Evolutionary conservation across 2,329 filamentous ascomycete genomes (phyloP).

Genomic region (Fusarium liriodendri): DNA sequence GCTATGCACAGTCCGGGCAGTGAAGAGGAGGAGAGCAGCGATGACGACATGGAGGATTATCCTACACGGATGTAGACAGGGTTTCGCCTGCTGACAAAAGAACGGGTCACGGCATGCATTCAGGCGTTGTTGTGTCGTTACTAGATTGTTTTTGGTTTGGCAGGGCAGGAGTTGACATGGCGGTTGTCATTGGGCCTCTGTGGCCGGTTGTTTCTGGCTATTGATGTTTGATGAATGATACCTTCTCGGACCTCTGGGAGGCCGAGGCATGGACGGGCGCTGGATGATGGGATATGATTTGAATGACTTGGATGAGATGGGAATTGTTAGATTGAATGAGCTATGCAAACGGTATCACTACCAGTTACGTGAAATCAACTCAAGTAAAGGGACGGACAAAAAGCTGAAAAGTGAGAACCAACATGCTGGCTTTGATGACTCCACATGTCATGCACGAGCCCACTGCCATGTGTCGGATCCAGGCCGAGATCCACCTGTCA

Average conservation of each 20-base stretch:
- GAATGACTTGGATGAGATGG: constrained; percentile 17
- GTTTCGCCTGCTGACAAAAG: not conserved
- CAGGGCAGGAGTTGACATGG: constrained; percentile 43
- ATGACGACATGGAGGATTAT: constrained; percentile 66
- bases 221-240: constrained; percentile 40
- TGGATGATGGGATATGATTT: constrained; percentile 19
- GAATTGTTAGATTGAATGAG: constrained; percentile 42
- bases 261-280: constrained; percentile 38
- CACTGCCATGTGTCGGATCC: not conserved
- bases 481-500: not conserved
- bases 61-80: constrained; percentile 34
- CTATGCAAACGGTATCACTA: constrained; percentile 37
- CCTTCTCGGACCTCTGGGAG: constrained; percentile 42
- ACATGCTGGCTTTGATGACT: not conserved
- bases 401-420: not conserved
- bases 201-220: constrained; percentile 27
- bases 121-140: constrained; percentile 45
- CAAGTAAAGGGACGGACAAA: not conserved
- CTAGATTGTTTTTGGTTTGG: constrained; percentile 38
- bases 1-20: constrained; percentile 63
- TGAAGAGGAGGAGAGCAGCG: constrained; percentile 62
- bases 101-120: constrained; percentile 38
- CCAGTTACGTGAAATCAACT: constrained; percentile 4
- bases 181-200: constrained; percentile 36
- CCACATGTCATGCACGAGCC: not conserved